Percentiles rank a stretch among this genome's conserved stretches.
Evolutionary conservation across 148 eudicot genomes (phyloP).

Genomic region (Rheum nobile): DNA sequence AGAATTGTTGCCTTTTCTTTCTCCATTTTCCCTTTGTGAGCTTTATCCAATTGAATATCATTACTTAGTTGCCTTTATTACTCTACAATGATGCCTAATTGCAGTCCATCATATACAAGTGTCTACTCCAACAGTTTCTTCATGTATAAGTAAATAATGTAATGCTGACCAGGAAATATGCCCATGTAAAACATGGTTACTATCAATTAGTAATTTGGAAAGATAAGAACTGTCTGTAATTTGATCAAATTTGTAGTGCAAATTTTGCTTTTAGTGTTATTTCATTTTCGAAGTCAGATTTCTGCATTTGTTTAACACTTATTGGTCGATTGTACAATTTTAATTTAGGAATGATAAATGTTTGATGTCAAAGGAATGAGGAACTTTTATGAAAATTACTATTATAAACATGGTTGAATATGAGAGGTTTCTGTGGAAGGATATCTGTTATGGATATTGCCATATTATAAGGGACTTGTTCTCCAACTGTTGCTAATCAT

Average conservation of each 20-base stretch:
- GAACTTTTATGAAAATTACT: not conserved
- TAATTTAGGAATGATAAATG: not conserved
- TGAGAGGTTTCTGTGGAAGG: not conserved
- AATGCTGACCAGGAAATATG: conserved; percentile 1
- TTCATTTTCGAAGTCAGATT: not conserved
- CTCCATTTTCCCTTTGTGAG: not conserved
- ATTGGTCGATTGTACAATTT: not conserved
- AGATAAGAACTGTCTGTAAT: not conserved
- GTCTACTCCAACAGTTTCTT: not conserved
- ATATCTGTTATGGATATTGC: not conserved
- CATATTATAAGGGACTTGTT: not conserved
- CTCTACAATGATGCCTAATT: not conserved
- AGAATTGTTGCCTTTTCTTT: not conserved
- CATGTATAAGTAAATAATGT: not conserved
- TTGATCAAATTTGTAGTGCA: not conserved
- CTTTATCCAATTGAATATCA: not conserved
- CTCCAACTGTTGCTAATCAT: not conserved
- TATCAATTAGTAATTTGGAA: not conserved
- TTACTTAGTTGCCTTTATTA: not conserved
- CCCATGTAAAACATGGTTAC: not conserved
- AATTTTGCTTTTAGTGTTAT: not conserved
- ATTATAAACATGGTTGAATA: not conserved
- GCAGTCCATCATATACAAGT: not conserved
- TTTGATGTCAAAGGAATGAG: not conserved
- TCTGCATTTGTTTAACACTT: not conserved